Percentiles rank a stretch among this genome's conserved stretches.
Evolutionary conservation across 345 rosid genomes (phyloP).

Genomic region (Aquilaria yunnanensis): DNA sequence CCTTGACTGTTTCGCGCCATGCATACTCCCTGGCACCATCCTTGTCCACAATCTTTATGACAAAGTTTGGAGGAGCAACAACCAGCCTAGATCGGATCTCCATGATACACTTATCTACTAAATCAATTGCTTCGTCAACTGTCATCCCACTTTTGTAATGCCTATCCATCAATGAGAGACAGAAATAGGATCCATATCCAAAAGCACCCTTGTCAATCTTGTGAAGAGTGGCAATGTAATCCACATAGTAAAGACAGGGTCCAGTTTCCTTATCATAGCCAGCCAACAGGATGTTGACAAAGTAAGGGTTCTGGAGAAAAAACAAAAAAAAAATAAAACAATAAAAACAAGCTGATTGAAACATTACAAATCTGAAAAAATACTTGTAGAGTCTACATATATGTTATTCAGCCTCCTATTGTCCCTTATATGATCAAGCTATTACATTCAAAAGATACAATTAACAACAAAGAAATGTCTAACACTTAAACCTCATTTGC

Average conservation of each 20-base stretch:
- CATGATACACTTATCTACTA: conserved; percentile 82
- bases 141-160: conserved; percentile 89
- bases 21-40: conserved; percentile 81
- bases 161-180: conserved; percentile 92
- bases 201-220: conserved; percentile 96
- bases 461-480: too few species aligned
- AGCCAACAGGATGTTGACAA: conserved; percentile 86
- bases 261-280: conserved; percentile 95
- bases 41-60: conserved; percentile 92
- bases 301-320: conserved; percentile 64
- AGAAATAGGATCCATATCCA: conserved; percentile 90
- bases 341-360: too few species aligned
- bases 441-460: too few species aligned
- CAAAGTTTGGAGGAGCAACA: conserved; percentile 95
- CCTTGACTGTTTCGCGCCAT: conserved; percentile 79
- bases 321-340: too few species aligned
- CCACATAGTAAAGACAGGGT: conserved; percentile 87
- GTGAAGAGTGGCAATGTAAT: conserved; percentile 95
- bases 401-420: too few species aligned
- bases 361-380: too few species aligned
- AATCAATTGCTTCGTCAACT: conserved; percentile 69
- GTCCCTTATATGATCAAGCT: too few species aligned
- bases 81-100: conserved; percentile 93
- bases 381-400: too few species aligned
- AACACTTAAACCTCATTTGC: too few species aligned